Base-by-base conservation (phyloP, 345 rosid species). In the Eucalyptus erythrocorys region DNA sequence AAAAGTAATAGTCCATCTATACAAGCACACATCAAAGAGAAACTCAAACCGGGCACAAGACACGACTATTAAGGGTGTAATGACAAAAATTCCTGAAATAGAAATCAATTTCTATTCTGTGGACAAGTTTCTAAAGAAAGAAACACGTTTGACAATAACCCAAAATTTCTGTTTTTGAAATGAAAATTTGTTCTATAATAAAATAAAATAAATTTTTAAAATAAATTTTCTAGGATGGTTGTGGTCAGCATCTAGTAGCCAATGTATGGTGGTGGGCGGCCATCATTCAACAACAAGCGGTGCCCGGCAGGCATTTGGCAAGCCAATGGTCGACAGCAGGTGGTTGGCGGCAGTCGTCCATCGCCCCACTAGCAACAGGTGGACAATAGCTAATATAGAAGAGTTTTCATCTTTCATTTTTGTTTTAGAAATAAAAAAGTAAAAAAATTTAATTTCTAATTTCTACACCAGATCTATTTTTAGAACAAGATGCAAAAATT, bases 261-360 rank as follows among this genome's bases (percentile, higher is more conserved):
- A 51, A 51, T 51, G 57, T 51, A 51, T 8, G 21, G 21, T 51
- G 57, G 57, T 10, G 24, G 2, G 57, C 24, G 0, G 8, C 22
- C 26, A 4, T 51, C 57, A 4, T 51, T 51, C 57, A 0, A 19
- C 57, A 19, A 51, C 5, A 7, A 0, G 57, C 5, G 8, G 3
- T 51, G 57, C 24, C 5, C 24, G 1, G 1, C 0, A 0, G 5
- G 0, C 2, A 0, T 51, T 51, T 0, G 9, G 4, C 57, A 51
- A 19, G 55, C 55, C 0, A 19, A 4, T 19, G 55, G 21, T 0
- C 24, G 0, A 51, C 4, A 1, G 2, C 1, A 19, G 0, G 24
- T 51, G 55, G 0, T 51, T 51, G 55, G 55, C 10, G 7, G 0
- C 0, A 2, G 24, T 51, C 0, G 1, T 19, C 10, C 2, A 0